Evolutionary conservation across 163 green algal species (phyloP).

Genomic region (Scenedesmus sp.): DNA sequence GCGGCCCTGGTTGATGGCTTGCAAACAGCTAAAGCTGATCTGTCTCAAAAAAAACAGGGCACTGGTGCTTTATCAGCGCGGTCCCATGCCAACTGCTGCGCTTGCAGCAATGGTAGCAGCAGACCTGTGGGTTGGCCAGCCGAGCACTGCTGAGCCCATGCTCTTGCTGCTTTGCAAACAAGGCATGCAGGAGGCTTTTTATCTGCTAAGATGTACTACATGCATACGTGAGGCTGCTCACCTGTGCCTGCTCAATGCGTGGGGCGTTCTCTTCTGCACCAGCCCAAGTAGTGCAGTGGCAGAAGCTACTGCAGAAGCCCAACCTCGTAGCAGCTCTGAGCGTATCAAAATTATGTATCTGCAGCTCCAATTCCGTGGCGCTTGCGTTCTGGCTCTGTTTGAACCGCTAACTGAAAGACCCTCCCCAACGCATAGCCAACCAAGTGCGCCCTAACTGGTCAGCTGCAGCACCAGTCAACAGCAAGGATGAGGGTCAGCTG

Average conservation of each 20-base stretch:
- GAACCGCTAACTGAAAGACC: conserved; percentile 12
- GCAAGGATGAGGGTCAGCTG: neutral
- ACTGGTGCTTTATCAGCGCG: neutral
- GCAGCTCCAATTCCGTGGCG: neutral
- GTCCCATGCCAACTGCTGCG: neutral
- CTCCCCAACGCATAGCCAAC: neutral
- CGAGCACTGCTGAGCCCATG: neutral
- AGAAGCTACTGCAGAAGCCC: neutral
- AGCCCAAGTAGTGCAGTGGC: neutral
- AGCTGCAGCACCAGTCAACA: neutral
- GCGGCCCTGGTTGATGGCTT: neutral
- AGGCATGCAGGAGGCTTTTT: neutral
- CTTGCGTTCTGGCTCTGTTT: neutral
- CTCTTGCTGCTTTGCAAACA: neutral
- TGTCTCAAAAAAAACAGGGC: neutral
- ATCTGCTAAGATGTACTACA: neutral
- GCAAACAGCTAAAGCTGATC: neutral
- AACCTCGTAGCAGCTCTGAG: neutral
- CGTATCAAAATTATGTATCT: neutral
- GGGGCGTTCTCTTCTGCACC: conserved; percentile 1
- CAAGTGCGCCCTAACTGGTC: neutral
- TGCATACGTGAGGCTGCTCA: neutral
- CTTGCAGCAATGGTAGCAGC: neutral
- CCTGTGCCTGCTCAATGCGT: conserved; percentile 1
- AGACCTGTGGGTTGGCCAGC: neutral